These are phyloP conservation scores for Fraxinus dipetala DNA, from an alignment of 305 asterid species.

Conservation along the genomic window DNA sequence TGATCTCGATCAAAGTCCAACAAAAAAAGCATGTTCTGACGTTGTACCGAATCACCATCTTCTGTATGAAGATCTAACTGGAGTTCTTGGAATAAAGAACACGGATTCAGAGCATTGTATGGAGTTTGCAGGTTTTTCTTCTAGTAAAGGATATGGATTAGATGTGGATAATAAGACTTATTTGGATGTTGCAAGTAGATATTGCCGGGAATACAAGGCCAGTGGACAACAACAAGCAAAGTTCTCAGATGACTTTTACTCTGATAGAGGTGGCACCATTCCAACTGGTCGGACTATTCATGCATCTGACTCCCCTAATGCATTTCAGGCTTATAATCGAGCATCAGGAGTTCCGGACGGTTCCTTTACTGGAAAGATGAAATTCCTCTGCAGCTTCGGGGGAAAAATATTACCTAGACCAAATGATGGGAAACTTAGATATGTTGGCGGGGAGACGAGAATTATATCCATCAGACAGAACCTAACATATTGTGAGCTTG, in stretches of 20 bases:
- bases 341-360: slow-evolving; percentile 36
- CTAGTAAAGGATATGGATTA: slow-evolving; percentile 33
- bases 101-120: slow-evolving; percentile 33
- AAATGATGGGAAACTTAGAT: slow-evolving; percentile 78
- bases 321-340: slow-evolving; percentile 26
- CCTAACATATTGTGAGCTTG: slow-evolving; percentile 53
- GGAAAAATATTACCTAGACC: slow-evolving; percentile 86
- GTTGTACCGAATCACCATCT: slow-evolving; percentile 34
- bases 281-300: slow-evolving; percentile 27
- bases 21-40: slow-evolving; percentile 22
- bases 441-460: slow-evolving; percentile 87
- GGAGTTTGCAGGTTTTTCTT: slow-evolving; percentile 31
- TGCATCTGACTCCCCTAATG: slow-evolving; percentile 44
- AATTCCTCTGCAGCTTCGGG: slow-evolving; percentile 86
- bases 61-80: slow-evolving; percentile 36
- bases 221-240: slow-evolving; percentile 30
- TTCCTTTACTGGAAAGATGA: slow-evolving; percentile 52
- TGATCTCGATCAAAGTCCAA: slow-evolving; percentile 31
- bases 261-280: slow-evolving; percentile 30
- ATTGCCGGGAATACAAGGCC: slow-evolving; percentile 23
- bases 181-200: slow-evolving; percentile 31
- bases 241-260: slow-evolving; percentile 32
- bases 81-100: slow-evolving; percentile 31
- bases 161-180: slow-evolving; percentile 26
- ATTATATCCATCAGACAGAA: slow-evolving; percentile 67